Percentiles rank a stretch among this genome's conserved stretches.
These are phyloP conservation scores for Petunia secreta DNA, from an alignment of 257 asterid genomes.

Conservation along the genomic window DNA sequence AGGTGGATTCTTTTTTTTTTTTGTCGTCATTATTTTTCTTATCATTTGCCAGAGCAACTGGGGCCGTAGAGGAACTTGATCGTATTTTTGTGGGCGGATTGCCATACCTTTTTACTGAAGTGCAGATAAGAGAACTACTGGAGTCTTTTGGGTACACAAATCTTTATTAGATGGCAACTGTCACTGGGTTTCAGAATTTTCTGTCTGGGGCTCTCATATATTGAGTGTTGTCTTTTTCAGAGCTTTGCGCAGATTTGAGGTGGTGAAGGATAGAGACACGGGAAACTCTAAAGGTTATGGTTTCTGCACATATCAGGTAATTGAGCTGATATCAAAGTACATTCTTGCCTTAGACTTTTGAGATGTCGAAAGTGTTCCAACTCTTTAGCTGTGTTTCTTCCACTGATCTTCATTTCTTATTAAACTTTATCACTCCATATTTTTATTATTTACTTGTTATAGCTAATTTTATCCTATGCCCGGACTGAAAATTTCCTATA, in stretches of 20 bases:
- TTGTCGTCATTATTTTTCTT: conserved; percentile 17
- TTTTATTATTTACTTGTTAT: neutral
- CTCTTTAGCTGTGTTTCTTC: neutral
- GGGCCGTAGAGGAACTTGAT: conserved; percentile 94
- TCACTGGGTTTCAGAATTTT: neutral
- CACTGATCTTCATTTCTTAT: neutral
- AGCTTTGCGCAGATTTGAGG: conserved; percentile 87
- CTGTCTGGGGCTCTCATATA: conserved; percentile 54
- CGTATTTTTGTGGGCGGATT: conserved; percentile 96
- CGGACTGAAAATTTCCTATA: conserved; percentile 4
- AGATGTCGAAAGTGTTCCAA: conserved; percentile 13
- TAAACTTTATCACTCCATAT: neutral
- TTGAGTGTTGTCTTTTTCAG: conserved; percentile 93
- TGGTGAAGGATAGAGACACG: conserved; percentile 95
- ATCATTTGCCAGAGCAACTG: conserved; percentile 55
- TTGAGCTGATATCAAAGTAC: neutral
- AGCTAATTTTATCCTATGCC: neutral
- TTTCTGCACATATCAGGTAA: conserved; percentile 54
- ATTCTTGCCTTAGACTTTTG: conserved; percentile 11
- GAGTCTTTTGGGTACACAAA: conserved; percentile 22
- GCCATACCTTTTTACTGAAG: conserved; percentile 89
- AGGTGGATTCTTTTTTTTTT: neutral
- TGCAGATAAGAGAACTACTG: conserved; percentile 22
- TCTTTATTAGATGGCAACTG: neutral
- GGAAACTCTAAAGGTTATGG: conserved; percentile 99